Evolutionary conservation across 495 filamentous ascomycete species (phyloP), one percentile per base, ranked within the genome.

Genomic region (Letharia lupina): DNA sequence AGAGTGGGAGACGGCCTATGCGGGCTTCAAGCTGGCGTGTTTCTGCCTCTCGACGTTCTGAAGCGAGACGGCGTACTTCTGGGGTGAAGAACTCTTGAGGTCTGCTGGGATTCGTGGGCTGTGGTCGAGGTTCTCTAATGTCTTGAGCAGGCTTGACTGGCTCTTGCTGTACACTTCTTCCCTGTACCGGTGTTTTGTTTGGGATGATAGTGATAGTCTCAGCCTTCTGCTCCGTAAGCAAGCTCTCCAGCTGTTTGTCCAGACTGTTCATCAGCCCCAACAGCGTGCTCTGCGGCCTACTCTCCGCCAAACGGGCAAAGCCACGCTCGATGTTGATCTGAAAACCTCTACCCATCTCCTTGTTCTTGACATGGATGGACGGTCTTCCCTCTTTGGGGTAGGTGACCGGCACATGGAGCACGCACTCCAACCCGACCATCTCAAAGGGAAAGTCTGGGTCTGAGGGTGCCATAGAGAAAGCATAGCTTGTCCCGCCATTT

Each of bases 401-500:
- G 16, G 72, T 73, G 0, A 62, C 65, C 1, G 91, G 90, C 11
- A 96, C 81, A 61, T 77, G 81, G n/a, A 96, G 77, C 3, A 84
- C 77, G 71, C 91, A 92, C 64, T 89, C 79, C n/a, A 95, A 77
- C 31, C 79, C 79, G 35, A 40, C 82, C 67, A 95, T 76, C 31
- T 92, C 89, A 67, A 89, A 95, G 8, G 91, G 87, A 67, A 93
- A 93, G 71, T 95, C 91, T 0, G 91, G 91, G 71, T 95, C 92
- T n/a, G 90, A 93, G 8, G 92, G 92, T 18, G 74, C 75, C 64
- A 96, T 69, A 31, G 77, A 79, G 73, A 96, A 90, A 1, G 76
- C 73, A 31, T 93, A 74, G 18, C 81, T 80, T 10, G 81, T 84
- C 16, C 81, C 84, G 61, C 81, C 77, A 44, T 80, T 74, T 63